Percentiles rank a stretch among this genome's conserved stretches.
Evolutionary conservation across 1,284 basidiomycete genomes (phyloP).

Genomic region (Malassezia obtusa): DNA sequence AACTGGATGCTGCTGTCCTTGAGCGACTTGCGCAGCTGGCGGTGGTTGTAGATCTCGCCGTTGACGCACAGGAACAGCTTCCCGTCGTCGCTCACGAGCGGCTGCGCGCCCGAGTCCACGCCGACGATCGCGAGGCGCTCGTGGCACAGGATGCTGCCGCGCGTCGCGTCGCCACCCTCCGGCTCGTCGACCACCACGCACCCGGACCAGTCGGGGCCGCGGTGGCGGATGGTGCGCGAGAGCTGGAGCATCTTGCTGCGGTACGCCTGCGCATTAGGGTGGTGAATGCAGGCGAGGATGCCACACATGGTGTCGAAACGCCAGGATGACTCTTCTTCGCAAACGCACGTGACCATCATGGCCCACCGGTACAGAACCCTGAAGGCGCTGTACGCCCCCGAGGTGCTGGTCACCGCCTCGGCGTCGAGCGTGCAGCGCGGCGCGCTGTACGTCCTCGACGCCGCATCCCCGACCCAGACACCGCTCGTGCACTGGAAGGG

Average conservation of each 20-base stretch:
- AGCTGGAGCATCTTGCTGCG: conserved; percentile 44
- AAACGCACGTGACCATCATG: conserved; percentile 2
- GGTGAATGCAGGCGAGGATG: conserved; percentile 44
- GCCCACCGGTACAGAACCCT: background rate
- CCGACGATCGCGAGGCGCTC: conserved; percentile 81
- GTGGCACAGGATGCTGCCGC: conserved; percentile 49
- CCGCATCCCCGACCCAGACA: conserved; percentile 25
- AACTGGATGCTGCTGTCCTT: conserved; percentile 60
- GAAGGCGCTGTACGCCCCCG: conserved; percentile 23
- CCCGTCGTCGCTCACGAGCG: conserved; percentile 76
- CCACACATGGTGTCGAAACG: conserved; percentile 33
- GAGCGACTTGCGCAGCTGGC: conserved; percentile 65
- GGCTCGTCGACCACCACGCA: conserved; percentile 39
- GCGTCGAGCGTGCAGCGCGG: conserved; percentile 20
- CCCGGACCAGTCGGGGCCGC: conserved; percentile 48
- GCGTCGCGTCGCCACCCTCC: conserved; percentile 16
- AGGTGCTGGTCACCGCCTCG: conserved; percentile 32
- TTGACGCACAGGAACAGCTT: conserved; percentile 84
- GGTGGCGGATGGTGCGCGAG: conserved; percentile 46
- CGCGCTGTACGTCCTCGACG: conserved; percentile 10
- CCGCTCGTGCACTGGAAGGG: conserved; percentile 33
- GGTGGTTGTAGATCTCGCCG: conserved; percentile 98
- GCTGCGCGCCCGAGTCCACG: conserved; percentile 95
- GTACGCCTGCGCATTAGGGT: conserved; percentile 43
- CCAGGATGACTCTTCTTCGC: conserved; percentile 6